Evolutionary conservation across 2,329 filamentous ascomycete genomes (phyloP), one percentile per base, ranked within the genome.

Genomic region (Aspergillus brasiliensis): DNA sequence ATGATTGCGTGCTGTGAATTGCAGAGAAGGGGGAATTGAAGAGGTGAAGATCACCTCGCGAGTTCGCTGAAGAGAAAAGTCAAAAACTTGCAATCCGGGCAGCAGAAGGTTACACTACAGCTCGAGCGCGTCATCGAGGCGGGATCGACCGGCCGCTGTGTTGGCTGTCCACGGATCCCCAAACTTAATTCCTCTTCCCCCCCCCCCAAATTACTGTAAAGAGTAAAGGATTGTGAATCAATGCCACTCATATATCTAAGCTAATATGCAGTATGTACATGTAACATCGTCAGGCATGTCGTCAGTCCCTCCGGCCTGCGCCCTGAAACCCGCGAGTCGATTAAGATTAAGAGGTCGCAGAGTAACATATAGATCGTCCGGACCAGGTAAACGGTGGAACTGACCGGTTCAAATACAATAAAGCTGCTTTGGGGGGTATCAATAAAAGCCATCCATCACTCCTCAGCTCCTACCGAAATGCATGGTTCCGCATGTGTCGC

Each of bases 401-500:
- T 27, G 28, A 38, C 19, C 37, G 49, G 28, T 19, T 27, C 15
- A 28, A 51, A 27, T 28, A 51, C 34, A 53, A 38, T 28, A 23
- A 55, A 28, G 25, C 48, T 48, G 51, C 57, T 47, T 25, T 34
- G 31, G 31, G 31, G 62, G 60, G 60, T 64, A 64, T 62, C 62
- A 62, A 64, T 58, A 62, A 62, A 62, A n/a, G 40, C n/a, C 31
- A 25, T 5, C 42, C 44, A 28, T 17, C 51, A 52, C 25, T 34
- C 46, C 54, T 27, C 19, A 13, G 40, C 37, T 51, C 62, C 37
- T 69, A 73, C 56, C 70, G 65, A 61, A 74, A 75, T 49, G 71
- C 71, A 61, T 75, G 73, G 25, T 73, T 67, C 57, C 68, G 71
- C 63, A 76, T 69, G 27, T 75, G 65, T 40, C 73, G 73, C 73